Base-by-base conservation (phyloP, 192 early-diverging fungal species). In the Gaertneriomyces sp. region DNA sequence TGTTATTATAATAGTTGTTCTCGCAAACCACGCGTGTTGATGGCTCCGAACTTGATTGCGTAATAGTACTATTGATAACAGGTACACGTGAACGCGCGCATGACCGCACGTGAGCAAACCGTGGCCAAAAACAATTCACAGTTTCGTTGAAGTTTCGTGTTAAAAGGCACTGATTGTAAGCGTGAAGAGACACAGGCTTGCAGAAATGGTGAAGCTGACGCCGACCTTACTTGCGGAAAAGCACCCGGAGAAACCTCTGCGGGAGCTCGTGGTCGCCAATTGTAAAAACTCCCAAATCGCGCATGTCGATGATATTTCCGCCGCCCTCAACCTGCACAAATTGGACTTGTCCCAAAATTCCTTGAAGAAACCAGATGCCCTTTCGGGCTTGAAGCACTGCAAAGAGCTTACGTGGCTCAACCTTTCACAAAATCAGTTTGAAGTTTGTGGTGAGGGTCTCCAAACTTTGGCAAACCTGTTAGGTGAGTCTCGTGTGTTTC, bases 281-380 rank as follows among this genome's bases (percentile, higher is more conserved):
- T 66, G 85, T 47, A 63, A 73, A 42, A 72, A 79, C 64, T 81
- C 77, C 60, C 84, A 71, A n/a, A 83, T 92, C 44, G 73, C 77
- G 44, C 76, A 82, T 57, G 71, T 92, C 47, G 89, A 85, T 8
- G 89, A 91, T 69, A 79, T 92, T 45, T 88, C 88, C 10, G 66
- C 58, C 19, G 87, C 83, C 56, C 63, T 79, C 45, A 74, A 75
- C 45, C 70, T 89, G 1, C 83, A 81, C 58, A 87, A 87, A 69
- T 67, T 90, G 41, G 81, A 84, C 63, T 66, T 90, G 33, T 53
- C 73, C 20, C 64, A 85, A 46, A 90, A 90, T 70, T 60, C 61
- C 5, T 76, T 90, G 42, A 63, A 51, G 45, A 77, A 76, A 14
- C 68, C 83, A 11, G 76, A 85, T 25, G 70, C 83, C 0, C 64